A percentile compares a stretch with the other conserved stretches of the same genome.
Evolutionary conservation across 441 rosid species (phyloP).

Genomic region (Geranium incanum): DNA sequence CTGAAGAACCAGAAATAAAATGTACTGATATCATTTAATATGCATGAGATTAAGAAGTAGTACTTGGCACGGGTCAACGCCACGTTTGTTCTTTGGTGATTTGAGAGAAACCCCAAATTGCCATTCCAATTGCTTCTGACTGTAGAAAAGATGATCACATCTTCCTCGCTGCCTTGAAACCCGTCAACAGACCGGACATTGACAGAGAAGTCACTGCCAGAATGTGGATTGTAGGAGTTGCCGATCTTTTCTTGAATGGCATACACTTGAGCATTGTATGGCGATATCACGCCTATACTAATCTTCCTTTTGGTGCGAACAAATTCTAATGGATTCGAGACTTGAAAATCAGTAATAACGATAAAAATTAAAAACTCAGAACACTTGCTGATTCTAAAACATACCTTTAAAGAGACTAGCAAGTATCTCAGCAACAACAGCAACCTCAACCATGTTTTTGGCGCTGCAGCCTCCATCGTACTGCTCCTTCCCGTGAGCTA

Average conservation of each 20-base stretch:
- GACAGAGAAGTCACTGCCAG: conserved; percentile 20
- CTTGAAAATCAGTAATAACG: not conserved
- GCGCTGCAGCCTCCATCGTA: not conserved
- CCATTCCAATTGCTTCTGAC: conserved; percentile 25
- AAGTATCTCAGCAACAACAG: conserved; percentile 8
- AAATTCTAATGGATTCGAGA: conserved; percentile 19
- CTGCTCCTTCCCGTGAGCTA: conserved; percentile 9
- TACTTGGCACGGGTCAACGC: conserved; percentile 38
- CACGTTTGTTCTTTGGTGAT: conserved; percentile 25
- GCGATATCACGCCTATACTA: conserved; percentile 35
- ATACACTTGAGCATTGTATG: conserved; percentile 32
- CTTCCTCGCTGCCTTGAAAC: conserved; percentile 39
- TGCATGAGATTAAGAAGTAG: not conserved
- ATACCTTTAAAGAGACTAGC: conserved; percentile 1
- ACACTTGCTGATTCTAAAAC: not conserved
- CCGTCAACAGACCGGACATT: conserved; percentile 31
- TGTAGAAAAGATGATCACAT: conserved; percentile 31
- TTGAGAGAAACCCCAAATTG: conserved; percentile 23
- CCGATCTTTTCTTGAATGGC: conserved; percentile 29
- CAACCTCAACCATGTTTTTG: conserved; percentile 9
- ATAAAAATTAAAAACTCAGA: not conserved
- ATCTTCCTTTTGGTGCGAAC: conserved; percentile 16
- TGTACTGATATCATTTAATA: not conserved
- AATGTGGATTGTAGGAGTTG: not conserved
- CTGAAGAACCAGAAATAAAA: not conserved